These are phyloP conservation scores for Neonectria neomacrospora DNA, from an alignment of 2,329 filamentous ascomycete genomes.

Conservation along the genomic window DNA sequence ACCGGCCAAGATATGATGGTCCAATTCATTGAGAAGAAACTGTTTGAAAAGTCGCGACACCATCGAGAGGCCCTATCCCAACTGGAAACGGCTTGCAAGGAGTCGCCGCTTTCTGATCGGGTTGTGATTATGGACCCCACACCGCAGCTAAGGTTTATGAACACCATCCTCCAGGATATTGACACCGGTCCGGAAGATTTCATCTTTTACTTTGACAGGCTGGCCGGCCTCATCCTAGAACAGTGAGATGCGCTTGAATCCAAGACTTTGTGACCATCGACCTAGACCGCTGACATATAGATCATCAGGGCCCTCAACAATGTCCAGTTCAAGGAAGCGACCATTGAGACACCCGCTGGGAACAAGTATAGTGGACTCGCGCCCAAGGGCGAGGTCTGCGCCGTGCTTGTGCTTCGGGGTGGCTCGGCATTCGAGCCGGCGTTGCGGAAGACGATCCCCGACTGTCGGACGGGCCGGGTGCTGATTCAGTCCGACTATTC, in stretches of 20 bases:
- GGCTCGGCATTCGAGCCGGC: slow-evolving; percentile 90
- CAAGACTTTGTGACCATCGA: too few species aligned
- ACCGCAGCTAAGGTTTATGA: slow-evolving; percentile 86
- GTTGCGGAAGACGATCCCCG: slow-evolving; percentile 88
- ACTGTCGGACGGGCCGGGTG: slow-evolving; percentile 88
- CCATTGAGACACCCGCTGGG: slow-evolving; percentile 77
- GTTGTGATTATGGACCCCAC: slow-evolving; percentile 81
- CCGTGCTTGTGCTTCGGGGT: slow-evolving; percentile 88
- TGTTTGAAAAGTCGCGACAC: slow-evolving; percentile 84
- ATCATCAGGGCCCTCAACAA: slow-evolving; percentile 77
- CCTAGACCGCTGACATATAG: slow-evolving; percentile 13
- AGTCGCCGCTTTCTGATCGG: slow-evolving; percentile 77
- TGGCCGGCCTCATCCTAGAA: slow-evolving; percentile 87
- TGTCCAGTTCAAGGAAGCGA: slow-evolving; percentile 72
- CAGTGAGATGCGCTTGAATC: slow-evolving; percentile 57
- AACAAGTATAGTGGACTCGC: slow-evolving; percentile 77
- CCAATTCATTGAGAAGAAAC: slow-evolving; percentile 88
- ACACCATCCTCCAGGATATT: slow-evolving; percentile 87
- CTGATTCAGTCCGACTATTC: slow-evolving; percentile 89
- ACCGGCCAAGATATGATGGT: slow-evolving; percentile 80
- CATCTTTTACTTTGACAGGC: slow-evolving; percentile 95
- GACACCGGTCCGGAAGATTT: slow-evolving; percentile 87
- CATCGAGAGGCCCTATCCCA: slow-evolving; percentile 83
- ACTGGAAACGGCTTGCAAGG: slow-evolving; percentile 77
- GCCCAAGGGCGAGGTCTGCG: slow-evolving; percentile 79